A percentile compares a stretch with the other conserved stretches of the same genome.
phyloP scores from a whole-genome alignment of 345 rosid species.

The Populus pruinosa region DNA sequence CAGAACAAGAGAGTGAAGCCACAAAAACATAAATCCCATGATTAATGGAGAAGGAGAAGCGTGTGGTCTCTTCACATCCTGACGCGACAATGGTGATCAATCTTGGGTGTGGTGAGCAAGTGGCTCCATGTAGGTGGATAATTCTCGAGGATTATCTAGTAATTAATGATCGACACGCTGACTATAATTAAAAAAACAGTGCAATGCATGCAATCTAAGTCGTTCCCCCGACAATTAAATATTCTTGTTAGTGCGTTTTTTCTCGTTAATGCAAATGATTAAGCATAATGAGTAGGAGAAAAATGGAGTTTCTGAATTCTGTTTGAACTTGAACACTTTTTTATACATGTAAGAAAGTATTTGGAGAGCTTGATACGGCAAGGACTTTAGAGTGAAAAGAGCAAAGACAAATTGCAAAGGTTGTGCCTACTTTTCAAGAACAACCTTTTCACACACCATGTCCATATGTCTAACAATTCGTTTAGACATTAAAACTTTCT shows the following conservation, averaged over 20 bases:
- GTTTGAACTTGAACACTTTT: constrained; percentile 1
- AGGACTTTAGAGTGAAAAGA: neutral
- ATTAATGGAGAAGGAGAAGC: neutral
- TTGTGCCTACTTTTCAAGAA: neutral
- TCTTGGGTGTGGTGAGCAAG: neutral
- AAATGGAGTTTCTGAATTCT: constrained; percentile 2
- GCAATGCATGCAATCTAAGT: neutral
- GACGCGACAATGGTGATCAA: neutral
- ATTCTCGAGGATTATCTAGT: neutral
- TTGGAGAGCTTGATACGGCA: neutral
- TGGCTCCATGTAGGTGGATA: neutral
- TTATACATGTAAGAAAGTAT: neutral
- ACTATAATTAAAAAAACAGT: neutral
- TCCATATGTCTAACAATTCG: too few species aligned
- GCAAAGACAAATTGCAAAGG: constrained; percentile 4
- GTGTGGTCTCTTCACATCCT: neutral
- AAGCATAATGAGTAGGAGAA: constrained; percentile 5
- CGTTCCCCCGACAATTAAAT: neutral
- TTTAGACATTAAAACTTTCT: too few species aligned
- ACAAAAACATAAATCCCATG: neutral
- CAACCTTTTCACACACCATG: too few species aligned
- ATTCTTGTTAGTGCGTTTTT: neutral
- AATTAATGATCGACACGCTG: neutral
- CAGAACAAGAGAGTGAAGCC: too few species aligned
- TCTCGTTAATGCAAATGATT: constrained; percentile 23